Evolutionary conservation across 331 rosid species (phyloP).

Genomic region (Pyrus hybrid): DNA sequence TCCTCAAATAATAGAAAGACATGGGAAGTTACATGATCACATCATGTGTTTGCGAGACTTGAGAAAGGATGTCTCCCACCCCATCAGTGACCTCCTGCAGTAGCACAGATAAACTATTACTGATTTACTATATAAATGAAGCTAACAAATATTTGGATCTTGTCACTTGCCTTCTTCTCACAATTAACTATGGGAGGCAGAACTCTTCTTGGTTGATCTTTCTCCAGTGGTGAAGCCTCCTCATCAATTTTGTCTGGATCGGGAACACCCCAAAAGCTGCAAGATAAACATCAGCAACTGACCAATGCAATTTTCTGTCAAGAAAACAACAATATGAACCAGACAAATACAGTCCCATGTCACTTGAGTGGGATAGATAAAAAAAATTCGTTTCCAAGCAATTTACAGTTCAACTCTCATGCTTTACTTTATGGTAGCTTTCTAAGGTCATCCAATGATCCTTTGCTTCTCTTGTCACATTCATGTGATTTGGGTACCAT

Average conservation of each 20-base stretch:
- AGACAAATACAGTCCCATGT: not conserved
- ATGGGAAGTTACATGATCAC: slow-evolving; percentile 33
- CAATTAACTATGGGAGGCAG: slow-evolving; percentile 29
- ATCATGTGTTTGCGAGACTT: slow-evolving; percentile 49
- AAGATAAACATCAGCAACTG: slow-evolving; percentile 1
- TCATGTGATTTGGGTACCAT: not conserved
- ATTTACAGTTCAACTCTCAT: not conserved
- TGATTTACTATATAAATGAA: not conserved
- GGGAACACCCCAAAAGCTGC: slow-evolving; percentile 34
- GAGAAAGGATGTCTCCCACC: slow-evolving; percentile 38
- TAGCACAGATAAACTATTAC: slow-evolving; percentile 3
- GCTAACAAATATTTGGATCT: not conserved
- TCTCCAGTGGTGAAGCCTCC: slow-evolving; percentile 18
- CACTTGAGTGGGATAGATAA: not conserved
- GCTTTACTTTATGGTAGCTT: not conserved
- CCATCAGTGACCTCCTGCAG: slow-evolving; percentile 33
- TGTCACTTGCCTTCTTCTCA: slow-evolving; percentile 40
- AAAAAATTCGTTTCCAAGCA: not conserved
- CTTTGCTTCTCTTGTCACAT: not conserved
- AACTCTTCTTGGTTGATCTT: slow-evolving; percentile 19
- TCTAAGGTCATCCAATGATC: not conserved
- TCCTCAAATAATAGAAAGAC: not conserved
- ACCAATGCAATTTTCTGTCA: not conserved
- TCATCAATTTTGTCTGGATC: slow-evolving; percentile 26
- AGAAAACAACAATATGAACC: not conserved